phyloP scores from a whole-genome alignment of 2,329 filamentous ascomycete species.

The Ophiognomonia clavigignenti-juglandacearum region DNA sequence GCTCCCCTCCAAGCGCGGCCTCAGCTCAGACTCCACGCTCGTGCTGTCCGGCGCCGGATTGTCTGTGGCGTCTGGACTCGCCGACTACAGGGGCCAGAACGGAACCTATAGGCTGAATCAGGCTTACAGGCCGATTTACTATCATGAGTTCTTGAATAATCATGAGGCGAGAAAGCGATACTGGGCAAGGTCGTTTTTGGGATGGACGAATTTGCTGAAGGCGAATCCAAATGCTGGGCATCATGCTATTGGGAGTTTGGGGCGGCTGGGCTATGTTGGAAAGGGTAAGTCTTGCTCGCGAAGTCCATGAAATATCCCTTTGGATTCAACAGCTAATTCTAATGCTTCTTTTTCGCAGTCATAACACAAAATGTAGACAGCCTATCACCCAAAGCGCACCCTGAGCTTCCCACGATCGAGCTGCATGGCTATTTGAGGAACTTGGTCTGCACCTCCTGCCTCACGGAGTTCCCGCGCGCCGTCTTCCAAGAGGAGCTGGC shows the following conservation, averaged over 20 bases:
- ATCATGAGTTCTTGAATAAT: conserved; percentile 75
- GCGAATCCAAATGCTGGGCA: conserved; percentile 80
- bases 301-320: too few species aligned
- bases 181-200: conserved; percentile 91
- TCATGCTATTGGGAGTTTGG: conserved; percentile 69
- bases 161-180: conserved; percentile 89
- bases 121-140: conserved; percentile 86
- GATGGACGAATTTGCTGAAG: conserved; percentile 77
- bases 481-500: conserved; percentile 73
- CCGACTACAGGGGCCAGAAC: conserved; percentile 84
- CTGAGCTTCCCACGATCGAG: conserved; percentile 69
- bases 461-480: conserved; percentile 63
- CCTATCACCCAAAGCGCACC: conserved; percentile 78
- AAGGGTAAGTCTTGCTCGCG: too few species aligned
- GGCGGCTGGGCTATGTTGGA: conserved; percentile 64
- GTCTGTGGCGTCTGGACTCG: conserved; percentile 85
- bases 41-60: conserved; percentile 79
- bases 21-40: conserved; percentile 41
- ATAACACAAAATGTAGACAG: conserved; percentile 98
- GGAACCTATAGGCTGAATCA: conserved; percentile 93
- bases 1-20: conserved; percentile 39
- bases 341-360: too few species aligned
- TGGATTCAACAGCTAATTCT: too few species aligned
- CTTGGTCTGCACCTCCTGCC: conserved; percentile 76
- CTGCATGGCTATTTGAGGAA: conserved; percentile 86